Evolutionary conservation across 2,329 filamentous ascomycete genomes (phyloP).

Genomic region (Colletotrichum godetiae): DNA sequence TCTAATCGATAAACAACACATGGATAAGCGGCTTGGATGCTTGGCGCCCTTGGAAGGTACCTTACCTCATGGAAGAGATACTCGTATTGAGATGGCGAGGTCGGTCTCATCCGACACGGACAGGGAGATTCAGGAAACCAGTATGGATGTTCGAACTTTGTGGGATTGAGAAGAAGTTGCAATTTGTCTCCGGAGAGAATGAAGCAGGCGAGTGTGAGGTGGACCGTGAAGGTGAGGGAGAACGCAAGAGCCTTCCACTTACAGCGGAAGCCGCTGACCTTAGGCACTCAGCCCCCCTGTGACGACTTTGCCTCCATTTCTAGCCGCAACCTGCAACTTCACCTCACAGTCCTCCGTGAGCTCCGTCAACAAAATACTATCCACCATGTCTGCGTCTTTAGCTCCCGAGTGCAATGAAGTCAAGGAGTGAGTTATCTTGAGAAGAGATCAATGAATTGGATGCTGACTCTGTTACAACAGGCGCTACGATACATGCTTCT

Average conservation of each 20-base stretch:
- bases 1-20: neutral
- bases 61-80: neutral
- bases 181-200: neutral
- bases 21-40: neutral
- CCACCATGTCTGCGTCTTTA: constrained; percentile 88
- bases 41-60: neutral
- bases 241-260: neutral
- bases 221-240: neutral
- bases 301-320: constrained; percentile 25
- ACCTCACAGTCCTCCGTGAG: neutral
- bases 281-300: constrained; percentile 10
- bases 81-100: neutral
- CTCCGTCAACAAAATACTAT: constrained; percentile 5
- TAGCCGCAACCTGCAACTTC: constrained; percentile 17
- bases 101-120: neutral
- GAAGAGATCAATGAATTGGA: neutral
- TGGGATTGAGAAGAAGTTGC: neutral
- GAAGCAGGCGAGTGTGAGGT: neutral
- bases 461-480: constrained; percentile 56
- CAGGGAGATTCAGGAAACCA: neutral
- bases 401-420: constrained; percentile 95
- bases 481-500: constrained; percentile 95
- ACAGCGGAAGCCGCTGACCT: constrained; percentile 24
- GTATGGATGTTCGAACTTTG: neutral
- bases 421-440: constrained; percentile 79